Percentiles rank a stretch among this genome's conserved stretches.
These are phyloP conservation scores for Cyclotella kingstonii DNA, from an alignment of 108 stramenopile species.

Conservation along the genomic window DNA sequence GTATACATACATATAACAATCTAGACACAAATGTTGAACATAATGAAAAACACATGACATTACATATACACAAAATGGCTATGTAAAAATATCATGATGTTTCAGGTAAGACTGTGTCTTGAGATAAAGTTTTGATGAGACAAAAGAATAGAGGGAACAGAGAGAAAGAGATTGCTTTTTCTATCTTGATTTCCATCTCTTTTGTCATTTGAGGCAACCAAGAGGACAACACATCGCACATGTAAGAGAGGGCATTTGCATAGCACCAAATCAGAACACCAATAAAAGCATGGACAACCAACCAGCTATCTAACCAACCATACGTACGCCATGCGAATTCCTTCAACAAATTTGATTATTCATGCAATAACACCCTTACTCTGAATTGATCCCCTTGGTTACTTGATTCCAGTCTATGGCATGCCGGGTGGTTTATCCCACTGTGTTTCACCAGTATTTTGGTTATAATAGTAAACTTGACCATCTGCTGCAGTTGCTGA, in stretches of 20 bases:
- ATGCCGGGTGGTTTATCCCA: constrained; percentile 89
- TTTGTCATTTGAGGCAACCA: constrained; percentile 12
- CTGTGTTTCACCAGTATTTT: constrained; percentile 75
- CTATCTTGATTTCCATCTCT: not conserved
- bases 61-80: no score
- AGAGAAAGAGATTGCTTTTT: no score
- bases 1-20: no score
- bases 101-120: no score
- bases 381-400: not conserved
- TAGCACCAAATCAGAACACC: constrained; percentile 10
- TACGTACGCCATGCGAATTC: not conserved
- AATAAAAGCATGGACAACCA: constrained; percentile 16
- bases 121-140: no score
- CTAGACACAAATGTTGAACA: no score
- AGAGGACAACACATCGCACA: constrained; percentile 7
- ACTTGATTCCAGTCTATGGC: constrained; percentile 40
- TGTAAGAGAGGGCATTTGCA: constrained; percentile 10
- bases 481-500: constrained; percentile 71
- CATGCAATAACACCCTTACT: constrained; percentile 26
- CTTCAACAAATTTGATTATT: not conserved
- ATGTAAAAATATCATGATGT: no score
- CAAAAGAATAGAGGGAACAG: no score
- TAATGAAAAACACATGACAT: no score
- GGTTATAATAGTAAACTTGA: constrained; percentile 91
- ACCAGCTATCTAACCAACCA: not conserved